Conservation (phyloP, 2,329 filamentous ascomycete genomes). For the Scleromitrula shiraiana region DNA sequence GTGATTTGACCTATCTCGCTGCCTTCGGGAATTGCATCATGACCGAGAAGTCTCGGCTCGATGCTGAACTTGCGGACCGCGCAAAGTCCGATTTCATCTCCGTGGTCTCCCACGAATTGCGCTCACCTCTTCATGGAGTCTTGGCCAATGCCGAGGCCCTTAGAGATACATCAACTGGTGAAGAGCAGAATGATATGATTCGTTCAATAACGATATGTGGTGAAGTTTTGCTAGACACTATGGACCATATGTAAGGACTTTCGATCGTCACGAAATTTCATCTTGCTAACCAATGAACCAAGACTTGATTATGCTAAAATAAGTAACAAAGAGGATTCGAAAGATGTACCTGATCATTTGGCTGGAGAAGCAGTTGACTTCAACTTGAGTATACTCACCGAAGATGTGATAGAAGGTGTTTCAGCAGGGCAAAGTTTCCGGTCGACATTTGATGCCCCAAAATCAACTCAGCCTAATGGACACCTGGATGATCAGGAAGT, state of each 20-base stretch:
- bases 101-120: constrained; percentile 52
- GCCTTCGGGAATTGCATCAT: constrained; percentile 48
- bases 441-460: background rate
- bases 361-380: constrained; percentile 4
- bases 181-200: constrained; percentile 38
- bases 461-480: background rate
- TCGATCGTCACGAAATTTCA: background rate
- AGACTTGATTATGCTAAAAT: constrained; percentile 29
- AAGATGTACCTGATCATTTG: background rate
- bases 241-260: constrained; percentile 40
- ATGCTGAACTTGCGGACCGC: constrained; percentile 30
- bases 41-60: constrained; percentile 44
- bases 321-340: constrained; percentile 5
- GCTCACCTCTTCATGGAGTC: constrained; percentile 53
- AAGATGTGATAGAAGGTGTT: constrained; percentile 22
- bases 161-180: constrained; percentile 37
- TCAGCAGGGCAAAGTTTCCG: constrained; percentile 18
- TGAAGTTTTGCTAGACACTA: constrained; percentile 42
- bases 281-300: constrained; percentile 24
- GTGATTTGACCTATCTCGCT: constrained; percentile 40
- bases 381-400: constrained; percentile 19
- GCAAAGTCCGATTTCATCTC: constrained; percentile 51
- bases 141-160: constrained; percentile 44
- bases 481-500: background rate
- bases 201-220: constrained; percentile 42